A percentile compares a stretch with the other conserved stretches of the same genome.
Conservation (phyloP, 176 grass and related monocot genomes). For the Lolium rigidum region DNA sequence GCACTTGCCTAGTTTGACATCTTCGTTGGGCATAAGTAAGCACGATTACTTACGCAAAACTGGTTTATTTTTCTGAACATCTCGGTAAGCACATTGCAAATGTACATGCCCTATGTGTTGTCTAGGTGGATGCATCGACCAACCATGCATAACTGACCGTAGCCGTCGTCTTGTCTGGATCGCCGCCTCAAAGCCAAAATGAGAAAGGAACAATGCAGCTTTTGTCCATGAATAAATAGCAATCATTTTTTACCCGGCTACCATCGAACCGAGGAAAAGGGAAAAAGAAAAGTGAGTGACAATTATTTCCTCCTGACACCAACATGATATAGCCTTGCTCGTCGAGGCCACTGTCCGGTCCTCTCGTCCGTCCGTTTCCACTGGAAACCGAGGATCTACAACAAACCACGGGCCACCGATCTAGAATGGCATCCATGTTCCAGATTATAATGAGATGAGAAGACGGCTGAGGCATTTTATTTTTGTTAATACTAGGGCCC, state of each 20-base stretch:
- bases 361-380: conserved; percentile 24
- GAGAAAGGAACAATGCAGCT: conserved; percentile 25
- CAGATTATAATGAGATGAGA: no score
- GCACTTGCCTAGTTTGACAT: no score
- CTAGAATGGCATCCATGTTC: no score
- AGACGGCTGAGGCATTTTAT: no score
- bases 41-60: no score
- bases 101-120: no score
- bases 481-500: no score
- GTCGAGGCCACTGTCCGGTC: conserved; percentile 36
- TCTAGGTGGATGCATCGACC: neutral
- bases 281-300: neutral
- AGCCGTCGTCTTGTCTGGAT: conserved; percentile 15
- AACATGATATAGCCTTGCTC: conserved; percentile 25
- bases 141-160: conserved; percentile 18
- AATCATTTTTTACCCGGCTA: neutral
- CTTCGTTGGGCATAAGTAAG: no score
- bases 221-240: conserved; percentile 17
- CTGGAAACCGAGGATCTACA: neutral
- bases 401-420: no score
- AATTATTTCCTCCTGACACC: conserved; percentile 12
- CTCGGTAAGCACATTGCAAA: no score
- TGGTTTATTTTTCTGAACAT: no score
- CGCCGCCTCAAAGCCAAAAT: neutral
- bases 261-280: neutral